Evolutionary conservation across 2,329 filamentous ascomycete genomes (phyloP), one percentile per base, ranked within the genome.

Genomic region (Aureobasidium sp.): DNA sequence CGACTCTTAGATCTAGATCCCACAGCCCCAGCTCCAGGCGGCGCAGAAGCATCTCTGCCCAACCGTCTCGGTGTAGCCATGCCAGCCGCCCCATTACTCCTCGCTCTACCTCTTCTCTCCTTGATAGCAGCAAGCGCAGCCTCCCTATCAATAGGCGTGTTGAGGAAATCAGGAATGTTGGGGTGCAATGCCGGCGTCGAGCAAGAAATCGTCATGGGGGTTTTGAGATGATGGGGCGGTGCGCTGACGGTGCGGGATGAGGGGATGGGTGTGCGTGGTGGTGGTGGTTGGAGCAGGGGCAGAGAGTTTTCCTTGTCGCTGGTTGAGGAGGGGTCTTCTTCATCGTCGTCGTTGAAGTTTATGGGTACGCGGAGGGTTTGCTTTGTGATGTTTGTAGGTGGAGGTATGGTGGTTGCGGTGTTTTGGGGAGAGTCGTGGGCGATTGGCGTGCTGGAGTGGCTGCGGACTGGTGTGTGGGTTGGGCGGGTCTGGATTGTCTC

Each of bases 111-210:
- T 59, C 89, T 78, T 31, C 89, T 80, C 75, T 90, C 86, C 59
- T 86, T 82, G 67, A 93, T 92, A 71, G 87, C 85, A 61, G 87
- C 87, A 17, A 93, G 80, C 3, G 89, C 89, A 73, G 91, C 81
- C 72, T 91, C 89, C 60, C 89, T 81, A 61, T 80, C 78, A 61
- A 81, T 72, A 67, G 67, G 64, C 70, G 68, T 20, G 66, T 68
- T 12, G 71, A 71, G 55, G 65, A 61, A 68, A 55, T 75, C 73
- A 8, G 71, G 71, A 20, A 75, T 66, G 4, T 51, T 31, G 3
- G 57, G 57, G n/a, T 42, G 57, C 14, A 25, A n/a, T 11, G 44
- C 45, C 2, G 57, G 57, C 9, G 75, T 76, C 25, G 71, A 73
- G 29, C 64, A 55, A 31, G 60, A 62, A 17, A 56, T 42, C 0